phyloP scores from a whole-genome alignment of 192 early-diverging fungal genomes.

The Coemansia sp. region DNA sequence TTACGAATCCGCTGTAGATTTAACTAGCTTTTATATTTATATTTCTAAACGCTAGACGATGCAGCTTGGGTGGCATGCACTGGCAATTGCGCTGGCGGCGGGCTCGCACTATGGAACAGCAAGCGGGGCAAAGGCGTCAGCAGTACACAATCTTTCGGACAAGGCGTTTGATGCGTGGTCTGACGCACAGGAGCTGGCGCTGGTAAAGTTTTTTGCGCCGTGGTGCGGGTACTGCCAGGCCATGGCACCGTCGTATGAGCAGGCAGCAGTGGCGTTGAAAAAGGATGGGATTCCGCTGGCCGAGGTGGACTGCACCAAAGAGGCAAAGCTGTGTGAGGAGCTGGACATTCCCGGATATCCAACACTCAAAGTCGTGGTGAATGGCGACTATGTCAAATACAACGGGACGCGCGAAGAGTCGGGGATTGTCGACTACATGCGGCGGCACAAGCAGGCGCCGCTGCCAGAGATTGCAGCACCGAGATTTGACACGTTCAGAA shows the following conservation, averaged over 20 bases:
- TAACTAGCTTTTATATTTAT: background rate
- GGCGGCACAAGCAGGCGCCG: constrained; percentile 82
- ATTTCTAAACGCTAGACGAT: background rate
- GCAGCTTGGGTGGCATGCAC: background rate
- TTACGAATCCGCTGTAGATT: background rate
- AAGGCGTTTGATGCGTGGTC: constrained; percentile 66
- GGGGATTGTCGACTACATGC: constrained; percentile 87
- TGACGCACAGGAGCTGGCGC: constrained; percentile 64
- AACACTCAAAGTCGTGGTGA: constrained; percentile 83
- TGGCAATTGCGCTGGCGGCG: background rate
- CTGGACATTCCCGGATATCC: constrained; percentile 83
- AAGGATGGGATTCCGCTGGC: constrained; percentile 70
- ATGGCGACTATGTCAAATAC: constrained; percentile 69
- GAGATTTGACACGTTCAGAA: constrained; percentile 66
- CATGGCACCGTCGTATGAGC: constrained; percentile 88
- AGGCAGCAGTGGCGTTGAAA: constrained; percentile 83
- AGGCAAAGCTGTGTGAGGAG: constrained; percentile 75
- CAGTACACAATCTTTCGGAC: constrained; percentile 59
- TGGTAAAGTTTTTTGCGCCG: constrained; percentile 96
- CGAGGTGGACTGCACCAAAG: constrained; percentile 95
- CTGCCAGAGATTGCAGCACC: constrained; percentile 64
- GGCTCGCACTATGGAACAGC: background rate
- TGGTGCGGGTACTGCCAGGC: constrained; percentile 88
- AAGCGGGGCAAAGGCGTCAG: constrained; percentile 26
- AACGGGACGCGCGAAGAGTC: constrained; percentile 84